phyloP scores from a whole-genome alignment of 495 filamentous ascomycete genomes.

The Podospora fimiseda region DNA sequence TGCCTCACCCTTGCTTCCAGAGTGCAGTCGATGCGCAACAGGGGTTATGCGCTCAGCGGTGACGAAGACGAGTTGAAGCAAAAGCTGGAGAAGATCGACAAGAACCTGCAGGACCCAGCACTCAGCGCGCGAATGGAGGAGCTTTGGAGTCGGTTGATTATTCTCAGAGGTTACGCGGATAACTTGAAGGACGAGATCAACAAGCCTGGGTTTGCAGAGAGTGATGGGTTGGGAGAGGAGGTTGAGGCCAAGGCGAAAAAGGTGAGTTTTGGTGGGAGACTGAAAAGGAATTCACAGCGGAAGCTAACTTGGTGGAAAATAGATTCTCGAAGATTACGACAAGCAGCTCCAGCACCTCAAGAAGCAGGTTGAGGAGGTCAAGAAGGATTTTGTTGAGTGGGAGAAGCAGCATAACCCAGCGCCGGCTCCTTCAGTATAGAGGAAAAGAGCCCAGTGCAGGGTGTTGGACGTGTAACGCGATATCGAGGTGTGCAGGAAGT shows the following conservation, averaged over 20 bases:
- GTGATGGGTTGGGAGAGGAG: constrained; percentile 63
- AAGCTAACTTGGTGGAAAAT: constrained; percentile 19
- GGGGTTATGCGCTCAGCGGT: constrained; percentile 85
- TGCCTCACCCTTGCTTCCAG: constrained; percentile 81
- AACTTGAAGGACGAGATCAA: constrained; percentile 73
- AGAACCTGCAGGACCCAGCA: constrained; percentile 71
- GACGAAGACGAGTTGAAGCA: constrained; percentile 88
- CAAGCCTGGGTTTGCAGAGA: constrained; percentile 47
- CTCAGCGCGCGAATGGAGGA: constrained; percentile 81
- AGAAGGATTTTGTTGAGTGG: constrained; percentile 74
- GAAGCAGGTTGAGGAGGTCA: constrained; percentile 70
- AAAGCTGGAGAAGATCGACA: constrained; percentile 71
- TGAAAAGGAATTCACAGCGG: constrained; percentile 2
- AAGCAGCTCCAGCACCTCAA: constrained; percentile 80
- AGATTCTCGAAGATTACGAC: constrained; percentile 90
- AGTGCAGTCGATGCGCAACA: constrained; percentile 83
- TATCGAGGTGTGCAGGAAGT: too few relatives aligned
- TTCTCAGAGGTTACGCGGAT: constrained; percentile 71
- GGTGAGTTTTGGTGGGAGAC: constrained; percentile 45
- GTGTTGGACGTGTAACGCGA: too few relatives aligned
- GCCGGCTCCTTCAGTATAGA: constrained; percentile 20
- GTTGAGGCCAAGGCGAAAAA: constrained; percentile 75
- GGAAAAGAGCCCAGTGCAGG: too few relatives aligned
- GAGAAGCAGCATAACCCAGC: constrained; percentile 49
- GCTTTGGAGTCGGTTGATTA: constrained; percentile 92